Evolutionary conservation across 352 stramenopile species (phyloP), one percentile per base, ranked within the genome.

Genomic region (Blastocystis sp.): DNA sequence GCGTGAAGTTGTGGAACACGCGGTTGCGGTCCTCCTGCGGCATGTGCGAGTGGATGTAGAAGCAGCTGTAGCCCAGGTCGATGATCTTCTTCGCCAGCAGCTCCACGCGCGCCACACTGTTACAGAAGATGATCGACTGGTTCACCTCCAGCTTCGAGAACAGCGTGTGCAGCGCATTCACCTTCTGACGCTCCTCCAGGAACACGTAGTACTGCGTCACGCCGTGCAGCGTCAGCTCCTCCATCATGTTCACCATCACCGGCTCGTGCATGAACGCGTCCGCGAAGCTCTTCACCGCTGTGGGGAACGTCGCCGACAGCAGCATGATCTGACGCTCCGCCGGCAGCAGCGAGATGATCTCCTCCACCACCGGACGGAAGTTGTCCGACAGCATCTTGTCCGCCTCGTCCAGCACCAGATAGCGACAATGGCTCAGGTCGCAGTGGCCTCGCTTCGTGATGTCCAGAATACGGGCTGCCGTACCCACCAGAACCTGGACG

Each of bases 11-110:
- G 89, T 99, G 96, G 90, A 99, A 99, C 42, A 99, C 96, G 81
- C 95, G 92, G 89, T 99, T 99, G 49, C 96, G 93, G 87, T 99
- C 96, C 21, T 94, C 92, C 89, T 99, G 96, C 88, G 98, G 96
- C 96, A 99, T 99, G 89, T 98, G 98, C 75, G 96, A 94, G 89
- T 99, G 96, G 89, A 99, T 99, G 89, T 98, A 99, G 88, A 98
- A 99, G 90, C 96, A 99, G 61, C 94, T 98, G 88, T 97, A 99
- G 18, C 96, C 96, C 27, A 99, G 90, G 89, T 99, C 95, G 4
- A 96, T 99, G 59, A 99, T 97, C 89, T 98, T 98, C 90, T 98
- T 98, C 38, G 96, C 96, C 16, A 99, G 89, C 54, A 99, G 89
- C 89, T 99, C 96, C 9, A 99, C 96, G 64, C 96, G 94, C 88